Evolutionary conservation across 2,329 filamentous ascomycete species (phyloP), one percentile per base, ranked within the genome.

Genomic region (Fusarium papillatum): DNA sequence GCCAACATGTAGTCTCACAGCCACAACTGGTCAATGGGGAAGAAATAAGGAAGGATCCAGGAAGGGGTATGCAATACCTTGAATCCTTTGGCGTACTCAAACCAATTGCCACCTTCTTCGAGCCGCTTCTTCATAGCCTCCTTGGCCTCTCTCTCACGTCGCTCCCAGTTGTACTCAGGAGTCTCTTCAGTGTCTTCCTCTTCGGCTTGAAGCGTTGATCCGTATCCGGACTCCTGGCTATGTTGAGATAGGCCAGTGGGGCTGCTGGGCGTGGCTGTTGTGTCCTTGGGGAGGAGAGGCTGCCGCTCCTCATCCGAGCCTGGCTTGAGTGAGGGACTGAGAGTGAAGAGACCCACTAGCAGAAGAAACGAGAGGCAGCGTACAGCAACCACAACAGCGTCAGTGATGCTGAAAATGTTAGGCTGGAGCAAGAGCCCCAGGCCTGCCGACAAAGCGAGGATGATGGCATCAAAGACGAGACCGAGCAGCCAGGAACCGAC

Each of bases 51-150:
- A 5, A 19, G 19, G 22, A 46, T 38, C 36, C 34, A 17, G 50
- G 7, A 39, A 38, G 22, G 41, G 24, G 24, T n/a, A 55, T 34
- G 41, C 73, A 84, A 69, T 82, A 89, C 90, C 79, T 88, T 87
- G 84, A 95, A 97, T 8, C 93, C 91, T 80, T 93, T 95, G 34
- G 93, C 87, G 79, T 97, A 97, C 53, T 91, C 90, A 76, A 94
- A 89, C 94, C 94, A 96, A 74, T 92, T 95, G 2, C 94, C 94
- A 70, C 93, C 90, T 74, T 93, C 90, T 80, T 93, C 88, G n/a
- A 95, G 87, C 4, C 93, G 90, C 82, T 95, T 93, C 73, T 91
- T 86, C 86, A 90, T 93, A 74, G 84, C 89, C 82, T 88, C 92
- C 81, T 85, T 90, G 61, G 84, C 89, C 80, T 87, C 87, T 48